phyloP scores from a whole-genome alignment of 129 eudicot genomes.

The Gnaphalium uliginosum region DNA sequence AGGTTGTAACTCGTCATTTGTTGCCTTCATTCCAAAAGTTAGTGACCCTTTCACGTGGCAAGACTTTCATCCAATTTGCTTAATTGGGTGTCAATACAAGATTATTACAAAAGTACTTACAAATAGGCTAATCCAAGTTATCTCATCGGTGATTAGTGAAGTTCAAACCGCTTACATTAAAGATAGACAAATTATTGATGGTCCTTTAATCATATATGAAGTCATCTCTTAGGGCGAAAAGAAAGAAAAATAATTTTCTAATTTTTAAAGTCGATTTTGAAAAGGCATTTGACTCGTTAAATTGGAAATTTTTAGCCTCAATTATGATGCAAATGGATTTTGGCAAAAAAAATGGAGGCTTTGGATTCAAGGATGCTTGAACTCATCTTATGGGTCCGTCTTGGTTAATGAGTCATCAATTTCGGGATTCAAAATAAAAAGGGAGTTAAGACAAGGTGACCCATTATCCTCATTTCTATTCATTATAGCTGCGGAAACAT shows the following conservation, averaged over 20 bases:
- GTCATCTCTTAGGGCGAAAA: background rate
- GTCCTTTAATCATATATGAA: background rate
- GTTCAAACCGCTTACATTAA: background rate
- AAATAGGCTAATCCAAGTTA: background rate
- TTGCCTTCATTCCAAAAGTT: too few relatives aligned
- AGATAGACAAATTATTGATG: background rate
- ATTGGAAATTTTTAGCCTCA: background rate
- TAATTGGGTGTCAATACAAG: background rate
- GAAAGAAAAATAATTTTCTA: too few relatives aligned
- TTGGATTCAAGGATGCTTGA: background rate
- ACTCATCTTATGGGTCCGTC: background rate
- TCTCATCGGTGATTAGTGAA: background rate
- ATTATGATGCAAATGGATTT: background rate
- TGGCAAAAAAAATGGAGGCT: background rate
- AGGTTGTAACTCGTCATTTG: too few relatives aligned
- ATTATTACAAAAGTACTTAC: background rate
- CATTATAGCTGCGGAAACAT: background rate
- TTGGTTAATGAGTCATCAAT: background rate
- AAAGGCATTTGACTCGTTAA: background rate
- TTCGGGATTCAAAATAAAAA: background rate
- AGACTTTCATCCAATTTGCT: background rate
- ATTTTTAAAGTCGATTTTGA: too few relatives aligned
- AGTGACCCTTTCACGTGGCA: too few relatives aligned
- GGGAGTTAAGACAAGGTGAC: background rate
- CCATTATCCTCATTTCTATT: too few relatives aligned